These are phyloP conservation scores for Fusarium bactridioides DNA, from an alignment of 2,329 filamentous ascomycete genomes.

Conservation along the genomic window DNA sequence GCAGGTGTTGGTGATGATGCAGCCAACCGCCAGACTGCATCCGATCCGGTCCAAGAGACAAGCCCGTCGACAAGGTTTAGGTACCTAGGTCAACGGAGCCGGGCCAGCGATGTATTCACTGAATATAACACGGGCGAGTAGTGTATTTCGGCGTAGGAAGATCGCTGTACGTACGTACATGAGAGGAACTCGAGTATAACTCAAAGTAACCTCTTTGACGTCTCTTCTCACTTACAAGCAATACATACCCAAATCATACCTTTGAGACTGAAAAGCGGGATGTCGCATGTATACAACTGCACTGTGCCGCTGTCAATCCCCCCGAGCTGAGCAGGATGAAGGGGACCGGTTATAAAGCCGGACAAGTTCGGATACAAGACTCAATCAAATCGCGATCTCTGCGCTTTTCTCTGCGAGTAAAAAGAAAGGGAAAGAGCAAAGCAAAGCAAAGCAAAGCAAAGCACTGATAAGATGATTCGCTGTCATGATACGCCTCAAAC, in stretches of 20 bases:
- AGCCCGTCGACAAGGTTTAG: not conserved
- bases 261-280: not conserved
- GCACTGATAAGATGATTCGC: not conserved
- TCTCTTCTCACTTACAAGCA: not conserved
- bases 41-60: conserved; percentile 12
- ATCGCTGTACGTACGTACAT: not conserved
- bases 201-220: not conserved
- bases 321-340: not conserved
- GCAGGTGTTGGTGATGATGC: conserved; percentile 19
- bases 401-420: not conserved
- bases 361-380: not conserved
- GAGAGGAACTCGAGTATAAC: no score
- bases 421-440: not conserved
- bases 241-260: not conserved
- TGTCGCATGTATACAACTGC: not conserved
- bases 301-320: conserved; percentile 6
- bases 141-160: not conserved
- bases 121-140: not conserved
- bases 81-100: not conserved
- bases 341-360: conserved; percentile 1
- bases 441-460: not conserved
- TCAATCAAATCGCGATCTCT: not conserved
- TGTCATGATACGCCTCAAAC: not conserved
- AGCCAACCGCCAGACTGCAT: conserved; percentile 8
- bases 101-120: not conserved